Evolutionary conservation across 257 asterid genomes (phyloP), one percentile per base, ranked within the genome.

Genomic region (Solanum chiquidenum): DNA sequence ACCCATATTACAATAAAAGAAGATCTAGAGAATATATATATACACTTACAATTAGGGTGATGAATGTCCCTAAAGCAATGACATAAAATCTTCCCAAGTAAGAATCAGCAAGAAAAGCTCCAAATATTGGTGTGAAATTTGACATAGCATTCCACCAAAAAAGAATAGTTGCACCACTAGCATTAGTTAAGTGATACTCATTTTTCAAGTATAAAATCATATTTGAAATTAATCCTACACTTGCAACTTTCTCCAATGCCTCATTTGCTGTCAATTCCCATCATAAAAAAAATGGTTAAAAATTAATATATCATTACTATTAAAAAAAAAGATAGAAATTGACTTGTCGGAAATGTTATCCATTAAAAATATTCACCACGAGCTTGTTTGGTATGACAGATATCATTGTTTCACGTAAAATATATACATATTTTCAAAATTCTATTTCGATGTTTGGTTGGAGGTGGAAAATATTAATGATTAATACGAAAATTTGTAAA

Each of bases 41-140:
- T 25, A 49, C 16, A 38, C 93, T 91, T 49, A 95, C 98, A n/a
- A 86, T 7, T 31, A 94, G 93, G 71, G 87, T 92, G 16, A 79
- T 83, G 80, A 92, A 7, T 42, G 97, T 86, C 80, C 94, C 93
- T 27, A 89, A 71, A 34, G 92, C 89, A 73, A 95, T 95, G 23
- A 95, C 95, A 10, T 60, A 89, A 79, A 92, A 95, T 13, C 98
- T 93, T 8, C 98, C 98, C 84, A 95, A 89, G 90, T 91, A 94
- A 2, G 98, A 93, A 91, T 95, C 98, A 33, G 98, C 89, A 33
- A 95, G 91, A 86, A 94, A 94, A 84, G 98, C 98, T n/a, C 98
- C 98, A 27, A 94, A 66, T 52, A 92, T 92, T 1, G 98, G 98
- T 92, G 93, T 27, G 95, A 94, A 93, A 86, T 92, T 91, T 11